Evolutionary conservation across 179 eudicot genomes (phyloP).

Genomic region (Beta lomatogona): DNA sequence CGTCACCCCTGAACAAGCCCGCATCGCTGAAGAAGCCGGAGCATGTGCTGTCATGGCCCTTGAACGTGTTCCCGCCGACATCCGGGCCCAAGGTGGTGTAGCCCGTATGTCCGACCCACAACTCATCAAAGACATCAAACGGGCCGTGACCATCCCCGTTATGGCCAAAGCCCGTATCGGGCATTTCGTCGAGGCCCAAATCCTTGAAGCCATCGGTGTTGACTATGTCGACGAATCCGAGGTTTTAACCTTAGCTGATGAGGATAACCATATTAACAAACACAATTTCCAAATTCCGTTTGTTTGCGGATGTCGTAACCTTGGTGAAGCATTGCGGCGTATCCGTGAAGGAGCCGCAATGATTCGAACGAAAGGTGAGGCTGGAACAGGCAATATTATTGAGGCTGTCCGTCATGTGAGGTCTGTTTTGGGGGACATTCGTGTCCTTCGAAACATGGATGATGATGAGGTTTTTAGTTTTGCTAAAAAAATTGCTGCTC

Average conservation of each 20-base stretch:
- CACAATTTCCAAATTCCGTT: constrained; percentile 75
- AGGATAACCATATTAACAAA: constrained; percentile 67
- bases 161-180: constrained; percentile 78
- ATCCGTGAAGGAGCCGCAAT: constrained; percentile 78
- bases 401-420: constrained; percentile 76
- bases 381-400: constrained; percentile 68
- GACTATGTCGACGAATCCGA: constrained; percentile 75
- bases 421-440: constrained; percentile 63
- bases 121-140: constrained; percentile 63
- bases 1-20: constrained; percentile 65
- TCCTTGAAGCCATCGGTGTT: constrained; percentile 58
- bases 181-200: constrained; percentile 73
- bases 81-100: constrained; percentile 69
- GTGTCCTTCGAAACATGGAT: constrained; percentile 67
- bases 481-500: constrained; percentile 64
- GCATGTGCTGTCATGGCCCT: constrained; percentile 78
- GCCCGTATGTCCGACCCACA: constrained; percentile 77
- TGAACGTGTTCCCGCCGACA: constrained; percentile 72
- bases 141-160: constrained; percentile 74
- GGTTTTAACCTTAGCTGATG: constrained; percentile 69
- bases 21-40: constrained; percentile 69
- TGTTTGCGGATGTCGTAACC: constrained; percentile 73
- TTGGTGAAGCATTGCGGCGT: constrained; percentile 71
- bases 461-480: constrained; percentile 72
- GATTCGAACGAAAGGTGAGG: constrained; percentile 80